Conservation (phyloP, 2,329 filamentous ascomycete genomes). For the Myriosclerotinia curreyana region DNA sequence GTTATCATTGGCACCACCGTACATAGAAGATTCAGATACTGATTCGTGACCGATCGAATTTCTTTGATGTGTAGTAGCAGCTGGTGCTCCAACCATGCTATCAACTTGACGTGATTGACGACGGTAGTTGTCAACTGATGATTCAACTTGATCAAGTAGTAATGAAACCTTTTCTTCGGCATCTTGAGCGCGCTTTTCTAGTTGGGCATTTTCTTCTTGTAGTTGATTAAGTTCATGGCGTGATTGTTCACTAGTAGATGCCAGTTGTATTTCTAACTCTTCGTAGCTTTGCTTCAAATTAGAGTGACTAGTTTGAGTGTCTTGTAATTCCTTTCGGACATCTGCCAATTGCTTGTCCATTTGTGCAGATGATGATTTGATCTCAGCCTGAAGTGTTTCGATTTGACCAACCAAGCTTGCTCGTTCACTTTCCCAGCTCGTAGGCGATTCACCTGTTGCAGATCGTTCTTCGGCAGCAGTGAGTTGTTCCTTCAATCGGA, state of each 20-base stretch:
- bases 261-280: conserved; percentile 55
- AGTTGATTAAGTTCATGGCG: conserved; percentile 74
- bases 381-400: conserved; percentile 63
- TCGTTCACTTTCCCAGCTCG: conserved; percentile 73
- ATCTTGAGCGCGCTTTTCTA: conserved; percentile 82
- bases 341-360: conserved; percentile 69
- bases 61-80: conserved; percentile 39
- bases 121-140: conserved; percentile 90
- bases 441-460: conserved; percentile 44
- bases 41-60: conserved; percentile 49
- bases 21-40: conserved; percentile 56
- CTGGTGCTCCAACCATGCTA: conserved; percentile 46
- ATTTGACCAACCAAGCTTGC: conserved; percentile 65
- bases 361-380: conserved; percentile 60
- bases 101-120: conserved; percentile 64
- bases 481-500: conserved; percentile 78
- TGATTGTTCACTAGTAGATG: conserved; percentile 51
- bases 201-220: conserved; percentile 73
- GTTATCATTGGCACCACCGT: conserved; percentile 44
- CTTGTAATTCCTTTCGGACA: conserved; percentile 66
- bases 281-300: conserved; percentile 56
- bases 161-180: conserved; percentile 92
- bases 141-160: conserved; percentile 90
- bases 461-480: conserved; percentile 59
- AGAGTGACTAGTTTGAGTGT: conserved; percentile 67